These are phyloP conservation scores for Steccherinum ochraceum DNA, from an alignment of 768 basidiomycete genomes.

Conservation along the genomic window DNA sequence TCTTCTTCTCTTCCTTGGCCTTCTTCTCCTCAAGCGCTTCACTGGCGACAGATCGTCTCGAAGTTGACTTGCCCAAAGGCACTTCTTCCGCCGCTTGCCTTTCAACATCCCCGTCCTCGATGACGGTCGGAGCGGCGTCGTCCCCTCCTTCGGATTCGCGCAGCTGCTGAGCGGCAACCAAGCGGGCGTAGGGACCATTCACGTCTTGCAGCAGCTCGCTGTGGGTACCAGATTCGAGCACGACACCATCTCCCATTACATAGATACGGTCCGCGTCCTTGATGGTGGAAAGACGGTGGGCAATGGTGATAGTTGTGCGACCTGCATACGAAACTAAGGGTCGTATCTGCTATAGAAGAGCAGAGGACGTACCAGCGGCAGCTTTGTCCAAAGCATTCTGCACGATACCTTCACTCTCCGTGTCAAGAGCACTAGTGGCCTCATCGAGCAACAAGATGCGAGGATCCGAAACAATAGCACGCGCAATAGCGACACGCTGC, in stretches of 20 bases:
- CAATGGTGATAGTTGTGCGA: slow-evolving; percentile 77
- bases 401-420: slow-evolving; percentile 44
- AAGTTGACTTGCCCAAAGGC: slow-evolving; percentile 44
- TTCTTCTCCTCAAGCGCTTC: slow-evolving; percentile 53
- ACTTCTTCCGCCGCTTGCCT: slow-evolving; percentile 52
- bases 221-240: slow-evolving; percentile 80
- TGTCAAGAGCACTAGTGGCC: slow-evolving; percentile 43
- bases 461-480: slow-evolving; percentile 44
- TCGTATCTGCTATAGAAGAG: too few relatives aligned
- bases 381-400: slow-evolving; percentile 50
- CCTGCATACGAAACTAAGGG: too few relatives aligned
- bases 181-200: slow-evolving; percentile 66
- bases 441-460: slow-evolving; percentile 44
- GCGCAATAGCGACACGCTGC: slow-evolving; percentile 47
- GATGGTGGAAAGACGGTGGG: slow-evolving; percentile 78
- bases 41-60: slow-evolving; percentile 57
- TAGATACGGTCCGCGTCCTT: slow-evolving; percentile 79
- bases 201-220: slow-evolving; percentile 50
- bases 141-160: slow-evolving; percentile 39
- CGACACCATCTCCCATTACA: slow-evolving; percentile 84
- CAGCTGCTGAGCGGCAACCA: slow-evolving; percentile 76
- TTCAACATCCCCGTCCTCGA: slow-evolving; percentile 43
- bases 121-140: slow-evolving; percentile 5
- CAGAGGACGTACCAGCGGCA: too few relatives aligned
- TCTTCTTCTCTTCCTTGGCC: slow-evolving; percentile 24